These are phyloP conservation scores for Plantago major DNA, from an alignment of 257 asterid genomes.

Conservation along the genomic window DNA sequence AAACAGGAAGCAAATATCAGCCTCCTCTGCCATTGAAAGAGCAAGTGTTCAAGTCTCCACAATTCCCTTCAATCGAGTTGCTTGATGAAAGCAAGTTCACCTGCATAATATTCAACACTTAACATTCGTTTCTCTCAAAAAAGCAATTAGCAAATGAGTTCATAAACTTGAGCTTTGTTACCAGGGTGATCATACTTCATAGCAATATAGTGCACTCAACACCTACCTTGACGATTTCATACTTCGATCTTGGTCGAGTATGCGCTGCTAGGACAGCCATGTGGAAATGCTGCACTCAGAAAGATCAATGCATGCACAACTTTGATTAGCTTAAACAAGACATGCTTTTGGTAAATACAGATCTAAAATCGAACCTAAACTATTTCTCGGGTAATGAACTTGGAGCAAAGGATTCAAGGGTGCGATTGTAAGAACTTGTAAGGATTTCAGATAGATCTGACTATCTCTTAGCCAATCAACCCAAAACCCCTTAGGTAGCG, in stretches of 20 bases:
- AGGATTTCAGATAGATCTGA: too few species aligned
- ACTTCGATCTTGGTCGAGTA: constrained; percentile 40
- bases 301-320: constrained; percentile 1
- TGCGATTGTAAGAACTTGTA: not conserved
- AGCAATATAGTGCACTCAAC: not conserved
- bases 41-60: constrained; percentile 14
- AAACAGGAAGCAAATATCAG: constrained; percentile 2
- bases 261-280: constrained; percentile 65
- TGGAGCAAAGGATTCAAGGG: not conserved
- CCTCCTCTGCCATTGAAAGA: constrained; percentile 35
- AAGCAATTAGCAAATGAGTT: not conserved
- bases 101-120: constrained; percentile 26
- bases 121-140: not conserved
- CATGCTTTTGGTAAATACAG: not conserved
- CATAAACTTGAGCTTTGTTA: not conserved
- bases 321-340: not conserved
- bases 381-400: not conserved
- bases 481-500: too few species aligned
- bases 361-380: not conserved
- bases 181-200: not conserved
- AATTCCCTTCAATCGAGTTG: constrained; percentile 27
- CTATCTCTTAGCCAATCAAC: too few species aligned
- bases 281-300: constrained; percentile 56
- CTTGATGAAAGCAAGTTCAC: constrained; percentile 63
- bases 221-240: constrained; percentile 60